Evolutionary conservation across 129 eudicot genomes (phyloP).

Genomic region (Heracleum sosnowskyi): DNA sequence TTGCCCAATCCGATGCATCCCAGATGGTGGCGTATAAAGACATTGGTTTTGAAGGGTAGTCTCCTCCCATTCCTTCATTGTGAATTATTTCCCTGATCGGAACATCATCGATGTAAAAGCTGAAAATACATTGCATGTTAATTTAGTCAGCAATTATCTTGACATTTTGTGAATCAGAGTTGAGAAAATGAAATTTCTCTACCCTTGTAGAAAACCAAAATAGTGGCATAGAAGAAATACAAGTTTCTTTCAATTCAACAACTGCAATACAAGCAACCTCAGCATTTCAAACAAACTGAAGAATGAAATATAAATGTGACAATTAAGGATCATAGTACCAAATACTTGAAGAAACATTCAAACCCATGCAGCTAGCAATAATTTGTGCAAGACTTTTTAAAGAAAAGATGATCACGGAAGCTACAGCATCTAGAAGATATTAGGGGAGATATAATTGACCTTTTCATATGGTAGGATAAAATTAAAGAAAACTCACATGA

Average conservation of each 20-base stretch:
- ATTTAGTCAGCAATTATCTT: neutral
- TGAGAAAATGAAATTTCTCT: no score
- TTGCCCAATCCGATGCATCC: slow-evolving; percentile 98
- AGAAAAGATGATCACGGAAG: neutral
- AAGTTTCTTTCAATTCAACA: no score
- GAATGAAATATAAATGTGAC: neutral
- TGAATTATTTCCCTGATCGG: slow-evolving; percentile 69
- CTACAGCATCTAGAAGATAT: neutral
- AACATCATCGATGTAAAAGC: slow-evolving; percentile 71
- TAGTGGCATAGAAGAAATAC: no score
- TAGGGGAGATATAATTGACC: no score
- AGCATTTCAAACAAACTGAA: neutral
- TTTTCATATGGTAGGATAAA: no score
- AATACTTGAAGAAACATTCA: neutral
- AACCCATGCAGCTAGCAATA: neutral
- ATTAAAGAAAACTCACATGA: slow-evolving; percentile 79
- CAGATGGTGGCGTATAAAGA: slow-evolving; percentile 90
- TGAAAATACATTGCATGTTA: neutral
- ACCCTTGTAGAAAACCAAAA: no score
- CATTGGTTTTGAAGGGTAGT: slow-evolving; percentile 94
- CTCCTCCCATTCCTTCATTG: slow-evolving; percentile 65
- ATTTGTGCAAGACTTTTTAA: neutral
- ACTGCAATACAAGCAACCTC: no score
- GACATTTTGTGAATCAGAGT: no score
- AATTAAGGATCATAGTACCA: neutral